Evolutionary conservation across 2,329 filamentous ascomycete genomes (phyloP), one percentile per base, ranked within the genome.

Genomic region (Clonostachys sp.): DNA sequence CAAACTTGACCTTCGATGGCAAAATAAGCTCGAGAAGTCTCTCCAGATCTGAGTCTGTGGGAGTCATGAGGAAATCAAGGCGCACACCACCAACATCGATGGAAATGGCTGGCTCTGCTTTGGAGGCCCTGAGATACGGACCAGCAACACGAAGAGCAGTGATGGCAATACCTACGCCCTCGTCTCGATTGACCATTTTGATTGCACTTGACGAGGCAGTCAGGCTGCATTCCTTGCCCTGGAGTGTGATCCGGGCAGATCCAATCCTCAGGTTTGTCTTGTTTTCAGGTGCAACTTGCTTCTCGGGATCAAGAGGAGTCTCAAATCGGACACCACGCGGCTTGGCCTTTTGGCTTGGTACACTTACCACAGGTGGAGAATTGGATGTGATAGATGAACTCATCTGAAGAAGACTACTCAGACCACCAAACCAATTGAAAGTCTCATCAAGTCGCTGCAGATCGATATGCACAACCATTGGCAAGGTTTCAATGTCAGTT

Each of bases 331-430:
- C 83, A 5, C 80, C 80, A 16, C 74, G 73, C 2, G 77, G 56
- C 50, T 77, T 83, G 34, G 61, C 62, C 3, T 55, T 52, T n/a
- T 39, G 36, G 17, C 7, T n/a, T 8, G 17, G 7, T 18, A 39
- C 14, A 81, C 36, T 39, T n/a, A 12, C 36, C 14, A 12, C 14
- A n/a, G 14, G 14, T 18, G 36, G 14, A 39, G 36, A 77, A 50
- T 81, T 86, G 1, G 88, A 91, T 12, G 86, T 82, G 52, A 95
- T 87, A 0, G 92, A 96, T 50, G 81, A 87, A 52, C 91, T 89
- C 62, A 96, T 80, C 57, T 94, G 95, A 41, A 99, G 72, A 45
- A 99, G 86, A 54, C 91, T 90, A 63, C 91, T 96, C 41, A 99
- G 72, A 0, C 94, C 94, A 35, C 94, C 94, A 65, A 96, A 91